Evolutionary conservation across 495 filamentous ascomycete genomes (phyloP).

Genomic region (Hypoxylon subgilvum): DNA sequence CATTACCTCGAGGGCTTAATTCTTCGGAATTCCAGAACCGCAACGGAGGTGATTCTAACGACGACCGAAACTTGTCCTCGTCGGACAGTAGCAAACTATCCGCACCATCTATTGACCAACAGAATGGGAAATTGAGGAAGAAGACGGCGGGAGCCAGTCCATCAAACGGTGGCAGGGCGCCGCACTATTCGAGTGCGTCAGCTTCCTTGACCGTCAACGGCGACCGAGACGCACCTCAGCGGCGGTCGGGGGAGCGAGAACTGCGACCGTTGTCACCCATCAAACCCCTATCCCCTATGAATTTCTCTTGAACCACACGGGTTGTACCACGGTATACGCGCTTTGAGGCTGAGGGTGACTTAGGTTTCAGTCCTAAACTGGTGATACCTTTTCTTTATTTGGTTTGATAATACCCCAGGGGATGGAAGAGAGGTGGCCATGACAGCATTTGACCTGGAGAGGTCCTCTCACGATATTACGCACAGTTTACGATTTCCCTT

Average conservation of each 20-base stretch:
- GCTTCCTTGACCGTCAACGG: slow-evolving; percentile 52
- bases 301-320: slow-evolving; percentile 45
- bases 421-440: slow-evolving; percentile 21
- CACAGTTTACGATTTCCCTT: slow-evolving; percentile 31
- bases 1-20: slow-evolving; percentile 46
- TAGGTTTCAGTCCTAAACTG: slow-evolving; percentile 18
- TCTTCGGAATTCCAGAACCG: slow-evolving; percentile 15
- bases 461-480: slow-evolving; percentile 34
- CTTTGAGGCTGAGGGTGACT: slow-evolving; percentile 11
- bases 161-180: slow-evolving; percentile 40
- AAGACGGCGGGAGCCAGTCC: slow-evolving; percentile 41
- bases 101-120: slow-evolving; percentile 33
- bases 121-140: slow-evolving; percentile 46
- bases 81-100: slow-evolving; percentile 66
- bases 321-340: slow-evolving; percentile 2
- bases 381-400: slow-evolving; percentile 33
- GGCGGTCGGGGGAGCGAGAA: slow-evolving; percentile 48
- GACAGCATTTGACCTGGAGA: slow-evolving; percentile 28
- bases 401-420: slow-evolving; percentile 38
- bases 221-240: slow-evolving; percentile 47
- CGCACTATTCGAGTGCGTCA: slow-evolving; percentile 46
- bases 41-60: slow-evolving; percentile 39
- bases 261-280: slow-evolving; percentile 69
- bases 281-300: slow-evolving; percentile 74
- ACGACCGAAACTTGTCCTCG: slow-evolving; percentile 69